Evolutionary conservation across 139 green algal species (phyloP).

Genomic region (Spirogloea muscicola): DNA sequence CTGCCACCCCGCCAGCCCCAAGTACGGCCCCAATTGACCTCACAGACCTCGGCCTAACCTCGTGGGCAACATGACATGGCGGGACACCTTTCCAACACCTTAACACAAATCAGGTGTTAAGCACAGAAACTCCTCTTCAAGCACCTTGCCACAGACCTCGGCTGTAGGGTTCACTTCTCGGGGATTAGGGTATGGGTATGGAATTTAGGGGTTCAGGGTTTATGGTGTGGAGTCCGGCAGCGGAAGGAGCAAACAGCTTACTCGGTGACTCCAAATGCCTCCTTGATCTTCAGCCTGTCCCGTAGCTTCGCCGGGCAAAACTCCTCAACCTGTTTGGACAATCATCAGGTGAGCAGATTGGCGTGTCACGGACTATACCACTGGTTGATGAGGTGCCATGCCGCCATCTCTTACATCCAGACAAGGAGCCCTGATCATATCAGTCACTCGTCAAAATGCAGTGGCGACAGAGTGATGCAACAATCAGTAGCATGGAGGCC

Average conservation of each 20-base stretch:
- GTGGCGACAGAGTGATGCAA: neutral
- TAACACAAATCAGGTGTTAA: conserved; percentile 17
- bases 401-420: neutral
- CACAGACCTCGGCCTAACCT: neutral
- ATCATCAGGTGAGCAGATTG: no score
- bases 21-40: neutral
- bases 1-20: no score
- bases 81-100: neutral
- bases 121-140: neutral
- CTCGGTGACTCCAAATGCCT: conserved; percentile 41
- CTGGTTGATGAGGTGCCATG: neutral
- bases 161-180: conserved; percentile 1
- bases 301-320: conserved; percentile 23
- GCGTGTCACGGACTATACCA: conserved; percentile 11
- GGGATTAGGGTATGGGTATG: neutral
- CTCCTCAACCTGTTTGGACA: conserved; percentile 45
- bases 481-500: no score
- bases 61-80: no score
- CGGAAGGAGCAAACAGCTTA: neutral
- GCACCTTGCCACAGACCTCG: neutral
- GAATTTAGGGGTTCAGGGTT: neutral
- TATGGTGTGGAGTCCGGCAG: neutral
- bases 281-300: conserved; percentile 23
- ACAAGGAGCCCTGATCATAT: neutral
- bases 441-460: neutral